phyloP scores from a whole-genome alignment of 129 eudicot species.

The Artemisia tridentata region DNA sequence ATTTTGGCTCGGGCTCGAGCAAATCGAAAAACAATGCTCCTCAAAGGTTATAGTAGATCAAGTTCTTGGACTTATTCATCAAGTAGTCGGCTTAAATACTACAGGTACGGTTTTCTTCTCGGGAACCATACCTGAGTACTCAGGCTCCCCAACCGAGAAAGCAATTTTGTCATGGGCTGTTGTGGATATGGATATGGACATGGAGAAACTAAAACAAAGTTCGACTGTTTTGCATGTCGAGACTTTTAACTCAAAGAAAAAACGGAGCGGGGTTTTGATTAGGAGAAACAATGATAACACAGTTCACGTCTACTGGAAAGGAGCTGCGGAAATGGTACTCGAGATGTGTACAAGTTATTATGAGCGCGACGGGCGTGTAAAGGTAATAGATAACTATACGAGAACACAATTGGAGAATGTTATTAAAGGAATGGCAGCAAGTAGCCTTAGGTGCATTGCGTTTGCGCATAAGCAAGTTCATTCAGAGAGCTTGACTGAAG shows the following conservation, averaged over 20 bases:
- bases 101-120: constrained; percentile 62
- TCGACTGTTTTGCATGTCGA: constrained; percentile 59
- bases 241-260: constrained; percentile 74
- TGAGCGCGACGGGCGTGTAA: constrained; percentile 33
- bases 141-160: constrained; percentile 88
- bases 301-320: constrained; percentile 73
- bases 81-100: constrained; percentile 77
- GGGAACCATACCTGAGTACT: constrained; percentile 38
- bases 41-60: constrained; percentile 16
- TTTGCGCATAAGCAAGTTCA: constrained; percentile 55
- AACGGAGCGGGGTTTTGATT: constrained; percentile 65
- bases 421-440: constrained; percentile 90
- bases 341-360: constrained; percentile 65
- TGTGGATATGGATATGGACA: constrained; percentile 59
- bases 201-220: constrained; percentile 50
- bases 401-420: constrained; percentile 50
- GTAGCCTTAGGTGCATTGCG: constrained; percentile 90
- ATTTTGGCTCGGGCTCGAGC: constrained; percentile 59
- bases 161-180: constrained; percentile 87
- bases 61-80: constrained; percentile 43
- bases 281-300: constrained; percentile 34
- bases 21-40: constrained; percentile 24
- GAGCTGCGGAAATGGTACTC: constrained; percentile 88
- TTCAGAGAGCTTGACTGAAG: constrained; percentile 36
- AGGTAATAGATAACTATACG: constrained; percentile 30